phyloP scores from a whole-genome alignment of 345 rosid species.

The Citrus trifoliata region DNA sequence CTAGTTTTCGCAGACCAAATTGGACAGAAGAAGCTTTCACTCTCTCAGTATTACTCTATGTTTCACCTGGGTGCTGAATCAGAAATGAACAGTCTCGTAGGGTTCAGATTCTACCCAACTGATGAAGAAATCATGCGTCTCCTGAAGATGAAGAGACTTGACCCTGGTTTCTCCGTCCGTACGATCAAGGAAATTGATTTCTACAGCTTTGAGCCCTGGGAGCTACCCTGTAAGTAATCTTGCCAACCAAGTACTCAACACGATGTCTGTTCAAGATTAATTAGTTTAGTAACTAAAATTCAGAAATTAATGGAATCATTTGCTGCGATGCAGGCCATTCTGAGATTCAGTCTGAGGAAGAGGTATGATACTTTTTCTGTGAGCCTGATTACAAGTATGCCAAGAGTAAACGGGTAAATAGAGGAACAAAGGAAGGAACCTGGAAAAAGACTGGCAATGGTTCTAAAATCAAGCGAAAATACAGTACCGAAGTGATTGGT shows the following conservation, averaged over 20 bases:
- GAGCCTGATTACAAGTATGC: neutral
- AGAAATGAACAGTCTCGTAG: neutral
- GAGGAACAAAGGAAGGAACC: constrained; percentile 31
- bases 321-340: neutral
- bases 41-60: no score
- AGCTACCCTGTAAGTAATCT: neutral
- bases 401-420: constrained; percentile 14
- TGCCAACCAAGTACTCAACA: neutral
- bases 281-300: no score
- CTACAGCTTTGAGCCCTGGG: neutral
- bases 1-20: no score
- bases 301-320: no score
- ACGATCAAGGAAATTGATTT: neutral
- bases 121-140: neutral
- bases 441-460: constrained; percentile 46
- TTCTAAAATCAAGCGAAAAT: constrained; percentile 15
- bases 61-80: neutral
- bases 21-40: no score
- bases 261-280: neutral
- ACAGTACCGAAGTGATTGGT: constrained; percentile 25
- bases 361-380: no score
- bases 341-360: neutral
- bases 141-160: neutral
- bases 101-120: neutral
- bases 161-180: neutral